Conservation (phyloP, 2,329 filamentous ascomycete species). For the Orbilia javanica region DNA sequence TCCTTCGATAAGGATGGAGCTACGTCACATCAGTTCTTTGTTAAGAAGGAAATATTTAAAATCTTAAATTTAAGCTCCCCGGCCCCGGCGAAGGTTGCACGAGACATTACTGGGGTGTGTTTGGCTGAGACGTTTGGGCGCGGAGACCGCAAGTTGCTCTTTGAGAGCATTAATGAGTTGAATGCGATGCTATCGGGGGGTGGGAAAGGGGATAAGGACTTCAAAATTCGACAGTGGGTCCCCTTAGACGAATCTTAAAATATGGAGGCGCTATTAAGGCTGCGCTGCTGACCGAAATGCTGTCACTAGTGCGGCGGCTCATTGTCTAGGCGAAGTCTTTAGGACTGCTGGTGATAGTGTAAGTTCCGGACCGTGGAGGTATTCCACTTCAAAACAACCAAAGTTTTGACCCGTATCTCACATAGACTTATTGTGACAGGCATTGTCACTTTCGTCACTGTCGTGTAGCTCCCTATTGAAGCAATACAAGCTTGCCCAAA, state of each 20-base stretch:
- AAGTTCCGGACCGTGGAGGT: slow-evolving; percentile 44
- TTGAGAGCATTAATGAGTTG: slow-evolving; percentile 93
- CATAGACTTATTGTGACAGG: slow-evolving; percentile 59
- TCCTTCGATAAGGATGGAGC: slow-evolving; percentile 81
- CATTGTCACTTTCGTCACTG: slow-evolving; percentile 75
- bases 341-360: slow-evolving; percentile 89
- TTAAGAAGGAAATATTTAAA: slow-evolving; percentile 95
- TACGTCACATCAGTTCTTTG: slow-evolving; percentile 86
- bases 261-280: background rate
- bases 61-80: slow-evolving; percentile 86
- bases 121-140: slow-evolving; percentile 84
- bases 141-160: slow-evolving; percentile 90
- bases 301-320: slow-evolving; percentile 75
- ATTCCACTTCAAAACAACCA: slow-evolving; percentile 40
- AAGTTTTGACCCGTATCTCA: slow-evolving; percentile 57
- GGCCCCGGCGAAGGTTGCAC: slow-evolving; percentile 85
- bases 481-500: slow-evolving; percentile 81
- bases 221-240: slow-evolving; percentile 77
- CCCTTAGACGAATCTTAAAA: background rate
- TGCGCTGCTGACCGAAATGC: slow-evolving; percentile 21
- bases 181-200: slow-evolving; percentile 80
- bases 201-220: slow-evolving; percentile 78
- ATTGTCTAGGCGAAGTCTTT: slow-evolving; percentile 89
- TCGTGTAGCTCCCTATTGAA: slow-evolving; percentile 80
- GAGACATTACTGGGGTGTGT: slow-evolving; percentile 87